phyloP scores from a whole-genome alignment of 2,329 filamentous ascomycete species.

The Trichoderma arundinaceum region DNA sequence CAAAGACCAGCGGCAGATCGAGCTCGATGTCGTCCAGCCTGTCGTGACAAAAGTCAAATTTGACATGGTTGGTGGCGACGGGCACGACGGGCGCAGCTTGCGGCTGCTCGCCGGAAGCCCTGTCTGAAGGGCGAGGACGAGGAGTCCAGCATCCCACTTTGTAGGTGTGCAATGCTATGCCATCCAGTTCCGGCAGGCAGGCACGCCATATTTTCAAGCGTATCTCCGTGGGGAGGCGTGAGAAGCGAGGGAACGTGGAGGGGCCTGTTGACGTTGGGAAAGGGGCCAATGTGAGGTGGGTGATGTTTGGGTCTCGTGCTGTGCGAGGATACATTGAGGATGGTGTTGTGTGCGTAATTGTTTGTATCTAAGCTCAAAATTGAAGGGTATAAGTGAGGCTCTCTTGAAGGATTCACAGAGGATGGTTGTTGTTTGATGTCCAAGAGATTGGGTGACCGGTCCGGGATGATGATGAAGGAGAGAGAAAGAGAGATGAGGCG shows the following conservation, averaged over 20 bases:
- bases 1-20: background rate
- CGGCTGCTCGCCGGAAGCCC: no score
- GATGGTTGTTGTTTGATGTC: no score
- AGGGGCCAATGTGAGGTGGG: no score
- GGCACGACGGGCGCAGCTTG: background rate
- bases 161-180: constrained; percentile 9
- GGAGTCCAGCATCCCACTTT: constrained; percentile 6
- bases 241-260: background rate
- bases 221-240: background rate
- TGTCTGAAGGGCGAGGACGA: background rate
- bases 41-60: background rate
- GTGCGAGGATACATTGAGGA: no score
- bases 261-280: background rate
- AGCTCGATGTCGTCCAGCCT: background rate
- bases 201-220: constrained; percentile 6
- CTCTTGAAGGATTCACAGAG: no score
- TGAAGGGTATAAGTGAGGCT: no score
- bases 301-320: background rate
- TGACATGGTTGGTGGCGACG: background rate
- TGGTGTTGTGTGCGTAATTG: no score
- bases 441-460: no score
- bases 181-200: constrained; percentile 2
- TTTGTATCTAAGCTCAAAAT: no score
- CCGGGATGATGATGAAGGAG: no score
- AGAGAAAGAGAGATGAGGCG: no score